Percentiles rank a stretch among this genome's conserved stretches.
phyloP scores from a whole-genome alignment of 768 basidiomycete genomes.

The Strobilomyces dryophilus region DNA sequence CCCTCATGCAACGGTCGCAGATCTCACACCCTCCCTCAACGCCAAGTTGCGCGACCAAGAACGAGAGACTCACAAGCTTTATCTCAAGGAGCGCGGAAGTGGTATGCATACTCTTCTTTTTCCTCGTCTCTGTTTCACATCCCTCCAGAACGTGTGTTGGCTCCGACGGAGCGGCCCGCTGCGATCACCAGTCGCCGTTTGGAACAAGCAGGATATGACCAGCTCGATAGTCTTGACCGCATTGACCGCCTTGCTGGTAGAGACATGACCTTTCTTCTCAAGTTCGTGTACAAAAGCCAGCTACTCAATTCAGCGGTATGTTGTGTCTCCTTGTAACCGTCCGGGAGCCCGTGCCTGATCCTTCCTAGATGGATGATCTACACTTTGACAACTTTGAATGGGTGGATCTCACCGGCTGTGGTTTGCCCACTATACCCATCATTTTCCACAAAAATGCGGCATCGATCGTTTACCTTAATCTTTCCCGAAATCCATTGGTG shows the following conservation, averaged over 20 bases:
- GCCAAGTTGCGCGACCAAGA: slow-evolving; percentile 48
- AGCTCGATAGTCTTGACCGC: slow-evolving; percentile 72
- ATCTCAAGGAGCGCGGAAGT: slow-evolving; percentile 71
- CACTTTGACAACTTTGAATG: slow-evolving; percentile 66
- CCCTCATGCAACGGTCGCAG: slow-evolving; percentile 61
- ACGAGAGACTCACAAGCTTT: slow-evolving; percentile 61
- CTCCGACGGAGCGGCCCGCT: slow-evolving; percentile 77
- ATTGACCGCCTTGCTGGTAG: slow-evolving; percentile 73
- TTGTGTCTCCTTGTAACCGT: slow-evolving; percentile 7
- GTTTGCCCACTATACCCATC: slow-evolving; percentile 86
- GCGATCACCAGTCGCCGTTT: slow-evolving; percentile 79
- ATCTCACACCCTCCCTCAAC: slow-evolving; percentile 59
- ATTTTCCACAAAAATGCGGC: slow-evolving; percentile 80
- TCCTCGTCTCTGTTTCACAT: not conserved
- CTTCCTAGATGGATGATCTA: slow-evolving; percentile 65
- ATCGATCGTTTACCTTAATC: slow-evolving; percentile 76
- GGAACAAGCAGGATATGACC: slow-evolving; percentile 86
- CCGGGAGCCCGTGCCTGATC: not conserved
- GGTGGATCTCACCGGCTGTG: slow-evolving; percentile 77
- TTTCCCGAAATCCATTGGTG: slow-evolving; percentile 93
- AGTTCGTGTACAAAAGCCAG: slow-evolving; percentile 85
- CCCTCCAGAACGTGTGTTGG: slow-evolving; percentile 72
- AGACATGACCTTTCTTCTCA: slow-evolving; percentile 79
- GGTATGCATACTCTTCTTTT: slow-evolving; percentile 39
- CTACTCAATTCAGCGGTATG: slow-evolving; percentile 60